Base-by-base conservation (phyloP, 2,329 filamentous ascomycete species). In the Fusarium keratoplasticum region DNA sequence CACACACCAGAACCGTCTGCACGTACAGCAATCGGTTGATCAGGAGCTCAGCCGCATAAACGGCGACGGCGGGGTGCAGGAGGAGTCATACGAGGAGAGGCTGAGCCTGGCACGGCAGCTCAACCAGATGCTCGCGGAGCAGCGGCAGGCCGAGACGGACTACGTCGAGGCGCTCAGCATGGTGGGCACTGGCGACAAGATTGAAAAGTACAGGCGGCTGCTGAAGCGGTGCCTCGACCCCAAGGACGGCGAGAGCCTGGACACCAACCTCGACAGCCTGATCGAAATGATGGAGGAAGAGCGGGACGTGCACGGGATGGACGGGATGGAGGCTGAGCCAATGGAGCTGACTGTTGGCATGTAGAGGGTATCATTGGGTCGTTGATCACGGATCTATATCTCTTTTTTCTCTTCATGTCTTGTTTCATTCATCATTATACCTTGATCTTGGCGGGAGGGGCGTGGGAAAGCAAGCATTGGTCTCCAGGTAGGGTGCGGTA, bases 131-230 rank as follows among this genome's bases (percentile, higher is more conserved):
- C 84, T 93, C 54, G 80, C 84, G 5, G 90, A 93, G 76, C 90
- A 93, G 76, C 86, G 88, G 58, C 83, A 86, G 47, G 87, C 92
- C 5, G 92, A 95, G 75, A 81, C 83, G 16, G 91, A 93, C 69
- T 94, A 95, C 71, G 90, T 94, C 44, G 87, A 90, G 60, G 92
- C 92, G 14, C 85, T 94, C 54, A 89, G 89, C 52, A 88, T 91
- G 71, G 91, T 93, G 13, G 93, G 93, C 47, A 90, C 92, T 40
- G 91, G 92, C 38, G 92, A 94, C 81, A 91, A 91, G 80, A 93
- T 93, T 73, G 91, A 92, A 75, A 90, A 92, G 80, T 96, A 95
- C 81, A 88, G 92, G 70, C 88, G 88, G 64, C 86, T 95, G 33
- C 89, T 95, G 35, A 89, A 89, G 68, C 89, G 89, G 69, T 94